Base-by-base conservation (phyloP, 2,329 filamentous ascomycete genomes). In the Claviceps quebecensis region DNA sequence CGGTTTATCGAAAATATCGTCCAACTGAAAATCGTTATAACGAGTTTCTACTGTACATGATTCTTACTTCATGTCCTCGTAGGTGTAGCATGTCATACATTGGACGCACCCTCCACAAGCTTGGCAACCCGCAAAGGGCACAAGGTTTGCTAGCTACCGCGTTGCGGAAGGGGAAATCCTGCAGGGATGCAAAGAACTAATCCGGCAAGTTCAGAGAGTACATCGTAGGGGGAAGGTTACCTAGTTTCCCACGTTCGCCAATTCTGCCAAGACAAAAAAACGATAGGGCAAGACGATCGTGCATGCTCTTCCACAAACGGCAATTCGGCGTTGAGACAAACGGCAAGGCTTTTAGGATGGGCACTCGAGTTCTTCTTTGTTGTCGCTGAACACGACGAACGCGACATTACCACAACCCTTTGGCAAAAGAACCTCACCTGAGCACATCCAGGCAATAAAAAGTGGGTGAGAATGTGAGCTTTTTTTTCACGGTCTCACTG, bases 261-360 rank as follows among this genome's bases (percentile, higher is more conserved):
- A 46, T 22, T 36, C 26, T 23, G 19, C 40, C 40, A 37, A 7
- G 14, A 17, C 2, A 19, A 16, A 17, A 34, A 26, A 26, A 39
- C 14, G 26, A 23, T 14, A 37, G 29, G 40, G 29, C 29, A 37
- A 34, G 14, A 44, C 19, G n/a, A 46, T 46, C 22, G 43, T 50
- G 43, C 34, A 41, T 22, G 36, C 36, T 36, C 43, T 50, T 46
- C 43, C 49, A 46, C 41, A 50, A 46, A 39, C 14, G 43, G 49
- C n/a, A 50, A 50, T 34, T 50, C 40, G 22, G 26, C 29, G 34
- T 19, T 23, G 38, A 19, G 47, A 19, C 7, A 45, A 43, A 38
- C 16, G 29, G 4, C 40, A 16, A 38, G 22, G 19, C 29, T 17
- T 36, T 37, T 14, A 29, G 26, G 36, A 19, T 14, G 45, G 8